Percentiles rank a stretch among this genome's conserved stretches.
These are phyloP conservation scores for Benincasa hispida DNA, from an alignment of 306 rosid genomes.

Conservation along the genomic window DNA sequence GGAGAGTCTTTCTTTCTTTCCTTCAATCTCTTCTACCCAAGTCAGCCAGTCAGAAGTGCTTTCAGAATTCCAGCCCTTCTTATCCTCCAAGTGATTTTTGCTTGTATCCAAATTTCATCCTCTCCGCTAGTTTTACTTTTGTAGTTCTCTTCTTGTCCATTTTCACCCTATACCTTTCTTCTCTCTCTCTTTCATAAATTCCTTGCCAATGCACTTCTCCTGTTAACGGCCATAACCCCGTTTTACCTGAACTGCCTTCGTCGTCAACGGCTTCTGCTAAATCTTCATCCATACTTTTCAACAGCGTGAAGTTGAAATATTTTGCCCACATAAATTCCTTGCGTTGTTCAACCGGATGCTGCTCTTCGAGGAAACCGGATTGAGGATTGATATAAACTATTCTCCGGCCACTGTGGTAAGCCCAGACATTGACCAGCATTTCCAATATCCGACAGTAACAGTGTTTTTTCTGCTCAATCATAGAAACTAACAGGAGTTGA, in stretches of 20 bases:
- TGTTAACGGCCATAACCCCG: conserved; percentile 87
- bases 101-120: conserved; percentile 70
- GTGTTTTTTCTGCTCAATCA: conserved; percentile 49
- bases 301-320: conserved; percentile 48
- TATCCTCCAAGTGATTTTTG: conserved; percentile 80
- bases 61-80: not conserved
- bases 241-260: conserved; percentile 48
- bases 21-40: not conserved
- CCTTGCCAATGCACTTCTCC: conserved; percentile 99
- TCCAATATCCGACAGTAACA: conserved; percentile 83
- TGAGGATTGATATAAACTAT: conserved; percentile 72
- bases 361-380: conserved; percentile 68
- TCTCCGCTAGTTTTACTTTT: conserved; percentile 56
- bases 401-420: conserved; percentile 84
- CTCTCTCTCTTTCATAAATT: conserved; percentile 84
- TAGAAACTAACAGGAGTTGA: conserved; percentile 2
- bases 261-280: conserved; percentile 93
- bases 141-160: conserved; percentile 93
- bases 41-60: not conserved
- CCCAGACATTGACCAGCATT: conserved; percentile 89
- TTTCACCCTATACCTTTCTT: conserved; percentile 77
- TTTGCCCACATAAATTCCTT: conserved; percentile 70
- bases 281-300: conserved; percentile 93
- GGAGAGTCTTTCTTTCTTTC: not conserved
- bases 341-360: conserved; percentile 71